A percentile compares a stretch with the other conserved stretches of the same genome.
Evolutionary conservation across 257 asterid genomes (phyloP).

Genomic region (Apocynum venetum): DNA sequence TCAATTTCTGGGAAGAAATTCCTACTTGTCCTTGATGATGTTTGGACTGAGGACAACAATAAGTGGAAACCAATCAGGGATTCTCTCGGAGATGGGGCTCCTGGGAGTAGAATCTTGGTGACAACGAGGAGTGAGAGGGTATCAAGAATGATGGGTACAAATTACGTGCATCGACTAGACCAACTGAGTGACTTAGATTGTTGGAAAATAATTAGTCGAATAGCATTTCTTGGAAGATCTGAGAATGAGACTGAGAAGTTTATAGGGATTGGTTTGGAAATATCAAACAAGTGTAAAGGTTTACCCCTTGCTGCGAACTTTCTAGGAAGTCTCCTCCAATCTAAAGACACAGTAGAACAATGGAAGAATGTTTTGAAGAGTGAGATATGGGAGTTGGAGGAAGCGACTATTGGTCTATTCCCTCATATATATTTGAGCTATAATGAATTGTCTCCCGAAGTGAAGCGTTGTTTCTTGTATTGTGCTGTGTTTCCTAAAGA

Average conservation of each 20-base stretch:
- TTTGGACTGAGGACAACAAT: constrained; percentile 18
- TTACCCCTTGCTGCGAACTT: constrained; percentile 22
- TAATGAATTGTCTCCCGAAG: constrained; percentile 9
- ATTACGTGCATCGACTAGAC: neutral
- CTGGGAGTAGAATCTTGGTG: constrained; percentile 22
- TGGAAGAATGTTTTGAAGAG: constrained; percentile 21
- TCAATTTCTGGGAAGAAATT: no score
- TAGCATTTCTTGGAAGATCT: constrained; percentile 16
- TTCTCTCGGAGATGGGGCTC: constrained; percentile 10
- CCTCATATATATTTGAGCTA: constrained; percentile 21
- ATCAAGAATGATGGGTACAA: constrained; percentile 8
- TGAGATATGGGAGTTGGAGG: constrained; percentile 21
- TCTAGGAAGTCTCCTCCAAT: constrained; percentile 14
- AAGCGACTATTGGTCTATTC: neutral
- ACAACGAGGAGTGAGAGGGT: constrained; percentile 21
- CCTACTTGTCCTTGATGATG: no score
- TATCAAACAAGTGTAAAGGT: constrained; percentile 26
- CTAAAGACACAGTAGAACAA: constrained; percentile 7
- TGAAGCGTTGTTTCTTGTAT: constrained; percentile 15
- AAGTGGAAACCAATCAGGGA: constrained; percentile 14
- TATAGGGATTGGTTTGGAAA: constrained; percentile 13
- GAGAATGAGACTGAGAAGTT: no score
- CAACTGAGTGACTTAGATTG: constrained; percentile 10
- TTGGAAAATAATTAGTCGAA: constrained; percentile 20
- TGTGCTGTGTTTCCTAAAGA: constrained; percentile 25